Base-by-base conservation (phyloP, 176 grass and related monocot species). In the Typha latifolia region DNA sequence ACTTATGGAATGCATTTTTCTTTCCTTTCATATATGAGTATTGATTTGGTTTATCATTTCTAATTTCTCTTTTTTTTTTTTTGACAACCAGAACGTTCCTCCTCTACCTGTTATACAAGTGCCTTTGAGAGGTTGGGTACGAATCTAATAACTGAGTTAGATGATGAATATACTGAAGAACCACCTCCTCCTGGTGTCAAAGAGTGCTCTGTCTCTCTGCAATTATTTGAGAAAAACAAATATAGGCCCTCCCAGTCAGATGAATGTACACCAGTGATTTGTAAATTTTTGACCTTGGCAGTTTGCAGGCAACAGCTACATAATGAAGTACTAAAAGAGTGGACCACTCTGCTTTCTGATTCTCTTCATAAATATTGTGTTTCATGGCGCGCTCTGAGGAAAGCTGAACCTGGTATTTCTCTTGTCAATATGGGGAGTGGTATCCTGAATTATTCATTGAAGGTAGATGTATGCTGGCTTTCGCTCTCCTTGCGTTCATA, bases 301-400 rank as follows among this genome's bases (percentile, higher is more conserved):
- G 51, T 92, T 78, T 91, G 73, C 27, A 71, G 93, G 43, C 85
- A 97, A 78, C 71, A 63, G 64, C 34, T 97, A 56, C 93, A 97
- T 77, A 72, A 62, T 13, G 74, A 71, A 77, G 82, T 78, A 18
- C 64, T 91, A 73, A 84, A 78, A 65, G 74, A 68, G 59, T 83
- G 84, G 55, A 34, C 51, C 52, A 74, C 71, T 78, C 63, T 89
- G 48, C 53, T 86, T 32, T 82, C 78, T 70, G 72, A 72, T 84
- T 62, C 69, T 19, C 67, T 96, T 69, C 66, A 65, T 7, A 80
- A 84, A 64, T 85, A 64, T 73, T 66, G 86, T 50, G 61, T 63
- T 66, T 89, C 85, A 70, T 84, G 82, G 78, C 49, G 62, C 32
- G 61, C 56, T 74, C 71, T 63, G 63, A 67, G 72, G 68, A 78